Conservation (phyloP, 2,329 filamentous ascomycete species). For the Leptographium lundbergii region DNA sequence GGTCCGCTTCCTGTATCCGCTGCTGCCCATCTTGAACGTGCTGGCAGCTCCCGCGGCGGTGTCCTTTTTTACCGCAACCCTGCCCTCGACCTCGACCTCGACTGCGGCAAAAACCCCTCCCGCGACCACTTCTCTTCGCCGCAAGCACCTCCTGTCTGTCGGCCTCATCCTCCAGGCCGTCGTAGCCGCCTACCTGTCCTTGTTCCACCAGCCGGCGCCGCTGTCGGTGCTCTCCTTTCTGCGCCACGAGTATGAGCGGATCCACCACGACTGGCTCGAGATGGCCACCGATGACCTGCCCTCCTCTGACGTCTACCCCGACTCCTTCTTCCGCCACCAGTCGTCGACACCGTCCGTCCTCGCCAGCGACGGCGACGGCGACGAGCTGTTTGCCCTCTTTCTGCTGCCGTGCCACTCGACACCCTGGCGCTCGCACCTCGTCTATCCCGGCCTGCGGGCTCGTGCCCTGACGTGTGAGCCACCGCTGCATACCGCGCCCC, state of each 20-base stretch:
- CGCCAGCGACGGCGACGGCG: conserved; percentile 11
- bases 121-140: conserved; percentile 23
- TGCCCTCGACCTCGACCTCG: conserved; percentile 3
- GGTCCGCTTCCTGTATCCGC: conserved; percentile 89
- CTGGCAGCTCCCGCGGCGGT: conserved; percentile 57
- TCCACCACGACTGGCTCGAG: conserved; percentile 32
- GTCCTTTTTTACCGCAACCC: conserved; percentile 46
- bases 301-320: conserved; percentile 18
- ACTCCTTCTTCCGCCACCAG: conserved; percentile 12
- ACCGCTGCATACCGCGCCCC: conserved; percentile 54
- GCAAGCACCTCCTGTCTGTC: conserved; percentile 41
- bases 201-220: conserved; percentile 70
- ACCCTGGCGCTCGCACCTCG: conserved; percentile 81
- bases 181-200: conserved; percentile 62
- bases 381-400: conserved; percentile 59
- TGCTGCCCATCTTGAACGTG: conserved; percentile 76
- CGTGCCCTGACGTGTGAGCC: conserved; percentile 88
- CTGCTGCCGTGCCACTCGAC: conserved; percentile 94
- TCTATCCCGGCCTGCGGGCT: conserved; percentile 61
- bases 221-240: conserved; percentile 64
- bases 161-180: conserved; percentile 54
- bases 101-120: conserved; percentile 14
- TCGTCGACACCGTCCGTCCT: conserved; percentile 4
- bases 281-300: conserved; percentile 15
- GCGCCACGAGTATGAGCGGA: conserved; percentile 55